Percentiles rank a stretch among this genome's conserved stretches.
These are phyloP conservation scores for Gigaspora rosea DNA, from an alignment of 192 early-diverging fungal species.

Conservation along the genomic window DNA sequence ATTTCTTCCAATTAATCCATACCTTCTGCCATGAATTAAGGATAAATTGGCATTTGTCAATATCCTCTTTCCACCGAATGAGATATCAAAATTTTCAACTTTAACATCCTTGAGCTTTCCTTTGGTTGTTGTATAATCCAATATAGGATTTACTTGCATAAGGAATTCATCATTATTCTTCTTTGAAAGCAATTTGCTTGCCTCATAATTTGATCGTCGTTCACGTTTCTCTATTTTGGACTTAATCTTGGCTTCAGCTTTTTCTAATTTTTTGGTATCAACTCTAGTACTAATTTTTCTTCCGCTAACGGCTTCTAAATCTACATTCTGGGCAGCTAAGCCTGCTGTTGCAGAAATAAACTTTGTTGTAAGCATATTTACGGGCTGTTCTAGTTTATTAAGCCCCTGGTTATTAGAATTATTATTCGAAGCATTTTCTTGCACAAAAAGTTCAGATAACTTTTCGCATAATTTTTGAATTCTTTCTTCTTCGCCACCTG, in stretches of 20 bases:
- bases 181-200: conserved; percentile 69
- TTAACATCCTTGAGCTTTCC: conserved; percentile 94
- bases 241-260: conserved; percentile 90
- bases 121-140: conserved; percentile 76
- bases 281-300: conserved; percentile 73
- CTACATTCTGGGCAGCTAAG: conserved; percentile 50
- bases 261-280: conserved; percentile 79
- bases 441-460: conserved; percentile 60
- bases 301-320: conserved; percentile 69
- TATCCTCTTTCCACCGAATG: conserved; percentile 91
- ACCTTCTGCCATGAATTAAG: conserved; percentile 86
- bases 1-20: conserved; percentile 94
- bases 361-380: conserved; percentile 72
- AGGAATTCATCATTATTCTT: conserved; percentile 69
- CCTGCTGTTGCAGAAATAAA: conserved; percentile 56
- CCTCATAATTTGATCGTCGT: conserved; percentile 69
- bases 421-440: conserved; percentile 44
- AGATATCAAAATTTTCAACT: conserved; percentile 96
- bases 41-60: conserved; percentile 82
- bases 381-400: conserved; percentile 58
- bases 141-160: conserved; percentile 89
- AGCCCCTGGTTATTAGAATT: conserved; percentile 49
- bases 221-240: conserved; percentile 87
- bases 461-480: conserved; percentile 71
- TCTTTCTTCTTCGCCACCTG: conserved; percentile 58